Percentiles rank a stretch among this genome's conserved stretches.
phyloP scores from a whole-genome alignment of 208 protist species.

The Leishmania guyanensis region DNA sequence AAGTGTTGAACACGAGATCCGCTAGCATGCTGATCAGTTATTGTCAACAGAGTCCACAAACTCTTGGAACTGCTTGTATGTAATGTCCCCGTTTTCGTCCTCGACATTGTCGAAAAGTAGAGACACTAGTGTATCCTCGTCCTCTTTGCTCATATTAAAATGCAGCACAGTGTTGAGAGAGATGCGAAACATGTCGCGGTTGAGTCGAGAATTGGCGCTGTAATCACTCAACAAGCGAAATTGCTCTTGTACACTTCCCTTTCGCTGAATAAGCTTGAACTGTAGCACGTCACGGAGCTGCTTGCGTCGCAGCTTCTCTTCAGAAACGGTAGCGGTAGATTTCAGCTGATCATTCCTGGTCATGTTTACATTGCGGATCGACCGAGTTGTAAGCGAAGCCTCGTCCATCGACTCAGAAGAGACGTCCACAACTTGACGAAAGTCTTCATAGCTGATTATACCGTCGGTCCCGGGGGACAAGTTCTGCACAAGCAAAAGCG shows the following conservation, averaged over 20 bases:
- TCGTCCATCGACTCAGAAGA: conserved; percentile 73
- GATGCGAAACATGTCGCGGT: conserved; percentile 68
- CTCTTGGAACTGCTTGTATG: conserved; percentile 87
- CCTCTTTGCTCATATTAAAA: conserved; percentile 72
- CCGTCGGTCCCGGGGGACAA: conserved; percentile 65
- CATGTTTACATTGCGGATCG: conserved; percentile 76
- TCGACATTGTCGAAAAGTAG: conserved; percentile 86
- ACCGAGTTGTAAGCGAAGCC: conserved; percentile 56
- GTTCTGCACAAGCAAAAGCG: conserved; percentile 78
- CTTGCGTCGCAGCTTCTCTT: conserved; percentile 45
- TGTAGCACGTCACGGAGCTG: conserved; percentile 66
- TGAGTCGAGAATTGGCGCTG: conserved; percentile 69
- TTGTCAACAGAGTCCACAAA: conserved; percentile 62
- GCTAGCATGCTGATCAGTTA: background rate
- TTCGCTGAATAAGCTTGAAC: conserved; percentile 83
- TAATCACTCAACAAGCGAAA: conserved; percentile 79
- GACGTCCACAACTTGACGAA: conserved; percentile 69
- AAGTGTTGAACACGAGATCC: background rate
- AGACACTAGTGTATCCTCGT: conserved; percentile 81
- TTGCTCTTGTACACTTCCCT: conserved; percentile 76
- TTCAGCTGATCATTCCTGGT: conserved; percentile 51
- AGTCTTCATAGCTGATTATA: conserved; percentile 80
- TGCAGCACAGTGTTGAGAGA: conserved; percentile 85
- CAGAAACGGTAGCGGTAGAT: conserved; percentile 31
- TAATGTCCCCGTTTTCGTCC: conserved; percentile 83